Evolutionary conservation across 371 early-diverging fungal genomes (phyloP), one percentile per base, ranked within the genome.

Genomic region (Mucor indicus): DNA sequence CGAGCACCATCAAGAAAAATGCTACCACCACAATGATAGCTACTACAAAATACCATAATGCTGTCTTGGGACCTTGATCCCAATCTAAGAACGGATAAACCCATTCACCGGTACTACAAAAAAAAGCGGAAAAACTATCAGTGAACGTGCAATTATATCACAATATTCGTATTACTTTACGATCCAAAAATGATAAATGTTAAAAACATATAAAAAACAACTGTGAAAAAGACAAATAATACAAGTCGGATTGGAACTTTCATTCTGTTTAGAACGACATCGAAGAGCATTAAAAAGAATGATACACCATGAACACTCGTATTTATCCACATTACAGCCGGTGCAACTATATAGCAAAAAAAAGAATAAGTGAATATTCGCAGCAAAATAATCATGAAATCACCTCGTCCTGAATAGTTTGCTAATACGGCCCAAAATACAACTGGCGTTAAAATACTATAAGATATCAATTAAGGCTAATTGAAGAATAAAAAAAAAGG

Each of bases 401-500:
- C 5, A 29, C 10, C 21, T 3, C 11, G 11, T 36, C 42, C 12
- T 36, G 29, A 27, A 5, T 27, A 27, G 5, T 27, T 32, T 38
- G 21, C 30, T 47, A 66, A 51, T 48, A 72, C 31, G 13, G 64
- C 44, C 83, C 83, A 82, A 46, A 59, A 82, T 11, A 82, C 75
- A 40, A 82, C 65, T 10, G 83, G 83, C n/a, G 79, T 79, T 13
- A 79, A 56, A 29, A 81, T 68, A 32, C 75, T 75, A n/a, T n/a
- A n/a, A n/a, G n/a, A n/a, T n/a, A n/a, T n/a, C n/a, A n/a, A 10
- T 21, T 27, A 38, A 33, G 22, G n/a, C 12, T 33, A 15, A 31
- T 19, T 36, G 22, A 21, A 13, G n/a, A 33, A 33, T 13, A 33
- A 33, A 33, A 4, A 33, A 33, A 33, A n/a, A n/a, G n/a, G n/a